These are phyloP conservation scores for Talaromyces borbonicus DNA, from an alignment of 495 filamentous ascomycete genomes.

Conservation along the genomic window DNA sequence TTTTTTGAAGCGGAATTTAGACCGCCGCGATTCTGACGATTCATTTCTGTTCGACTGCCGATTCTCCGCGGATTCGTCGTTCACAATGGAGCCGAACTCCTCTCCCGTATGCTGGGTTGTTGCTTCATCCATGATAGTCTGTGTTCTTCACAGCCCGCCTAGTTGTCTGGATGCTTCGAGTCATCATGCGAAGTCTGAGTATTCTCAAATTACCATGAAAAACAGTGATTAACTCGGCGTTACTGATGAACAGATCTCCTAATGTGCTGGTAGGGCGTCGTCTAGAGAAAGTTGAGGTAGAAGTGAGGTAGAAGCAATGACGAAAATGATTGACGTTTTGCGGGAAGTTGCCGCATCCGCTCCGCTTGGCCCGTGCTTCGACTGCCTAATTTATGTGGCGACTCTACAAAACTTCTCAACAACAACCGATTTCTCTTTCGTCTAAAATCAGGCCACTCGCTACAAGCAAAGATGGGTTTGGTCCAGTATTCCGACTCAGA, in stretches of 20 bases:
- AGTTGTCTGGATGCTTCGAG: no score
- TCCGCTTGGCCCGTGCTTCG: slow-evolving; percentile 7
- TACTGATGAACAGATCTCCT: no score
- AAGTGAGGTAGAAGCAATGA: no score
- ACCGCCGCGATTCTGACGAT: slow-evolving; percentile 17
- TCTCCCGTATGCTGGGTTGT: not conserved
- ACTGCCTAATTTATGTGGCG: not conserved
- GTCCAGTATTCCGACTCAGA: slow-evolving; percentile 86
- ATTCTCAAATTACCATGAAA: no score
- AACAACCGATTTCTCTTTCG: not conserved
- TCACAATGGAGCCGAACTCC: not conserved
- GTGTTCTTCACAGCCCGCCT: not conserved
- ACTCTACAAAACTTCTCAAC: not conserved
- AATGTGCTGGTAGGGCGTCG: no score
- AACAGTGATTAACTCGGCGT: no score
- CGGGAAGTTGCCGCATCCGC: no score
- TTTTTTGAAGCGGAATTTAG: slow-evolving; percentile 55
- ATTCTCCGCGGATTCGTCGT: not conserved
- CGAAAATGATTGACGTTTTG: no score
- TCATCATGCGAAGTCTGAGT: slow-evolving; percentile 1
- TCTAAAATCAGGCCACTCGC: slow-evolving; percentile 3
- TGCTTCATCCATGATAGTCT: not conserved
- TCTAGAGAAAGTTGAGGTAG: no score
- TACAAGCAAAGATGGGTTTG: slow-evolving; percentile 48
- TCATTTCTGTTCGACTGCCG: slow-evolving; percentile 3